Evolutionary conservation across 495 filamentous ascomycete genomes (phyloP), one percentile per base, ranked within the genome.

Genomic region (Annulohypoxylon bovei): DNA sequence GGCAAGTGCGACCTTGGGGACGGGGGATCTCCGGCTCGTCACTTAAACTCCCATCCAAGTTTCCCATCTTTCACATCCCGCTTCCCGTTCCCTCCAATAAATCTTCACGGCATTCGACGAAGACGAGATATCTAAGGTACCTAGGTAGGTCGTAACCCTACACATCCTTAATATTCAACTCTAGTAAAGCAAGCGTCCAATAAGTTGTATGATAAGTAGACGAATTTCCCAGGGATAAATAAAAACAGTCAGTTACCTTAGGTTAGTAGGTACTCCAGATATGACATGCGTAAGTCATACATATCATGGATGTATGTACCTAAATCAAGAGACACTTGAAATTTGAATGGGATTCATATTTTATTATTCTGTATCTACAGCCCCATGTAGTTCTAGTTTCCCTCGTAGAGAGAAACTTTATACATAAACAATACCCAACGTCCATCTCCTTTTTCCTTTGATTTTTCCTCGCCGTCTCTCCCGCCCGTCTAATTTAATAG

Each of bases 391-490:
- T 0, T 54, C 6, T 25, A 25, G 6, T 7, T 23, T 5, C 8
- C 3, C 27, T 50, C 30, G 2, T 11, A 9, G 20, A 6, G 18
- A 56, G 32, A 49, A 20, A 6, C 4, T 61, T 62, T 63, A 52
- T 68, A 57, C 65, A 62, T 8, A 56, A 40, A 14, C 27, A 6
- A 20, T 62, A 33, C 35, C 35, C 50, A 39, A 23, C n/a, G 42
- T 20, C 40, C 40, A 39, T 25, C 22, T 23, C 50, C 16, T 30
- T 57, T 58, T 44, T 18, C 18, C 14, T 25, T 56, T 55, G 9
- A 14, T 35, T 62, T 57, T 53, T 18, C 56, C 52, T 58, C 32
- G 33, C 42, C 66, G 25, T 47, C n/a, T 46, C 57, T 9, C 11
- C 42, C 25, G 4, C 11, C 46, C 20, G 25, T 46, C 60, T 59